Evolutionary conservation across 2,329 filamentous ascomycete species (phyloP).

Genomic region (Arthroderma sp.): DNA sequence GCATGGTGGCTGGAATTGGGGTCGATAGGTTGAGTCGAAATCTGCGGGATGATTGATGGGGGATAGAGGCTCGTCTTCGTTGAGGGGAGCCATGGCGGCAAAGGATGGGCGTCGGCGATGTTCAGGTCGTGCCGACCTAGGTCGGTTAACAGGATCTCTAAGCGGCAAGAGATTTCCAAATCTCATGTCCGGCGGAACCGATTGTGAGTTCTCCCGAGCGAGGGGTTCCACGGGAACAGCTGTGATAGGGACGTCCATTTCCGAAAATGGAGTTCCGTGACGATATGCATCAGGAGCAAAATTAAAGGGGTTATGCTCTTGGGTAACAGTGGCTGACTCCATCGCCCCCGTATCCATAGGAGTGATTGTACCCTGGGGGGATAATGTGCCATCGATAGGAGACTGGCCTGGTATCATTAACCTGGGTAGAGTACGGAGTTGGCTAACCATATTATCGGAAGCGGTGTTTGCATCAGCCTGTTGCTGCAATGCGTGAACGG

Average conservation of each 20-base stretch:
- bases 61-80: conserved; percentile 14
- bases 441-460: conserved; percentile 29
- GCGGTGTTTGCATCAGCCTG: conserved; percentile 25
- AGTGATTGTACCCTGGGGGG: conserved; percentile 20
- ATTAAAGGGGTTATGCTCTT: conserved; percentile 32
- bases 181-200: conserved; percentile 86
- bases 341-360: conserved; percentile 13
- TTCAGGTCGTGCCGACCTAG: conserved; percentile 29
- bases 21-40: conserved; percentile 12
- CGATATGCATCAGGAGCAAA: conserved; percentile 42
- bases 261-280: conserved; percentile 62
- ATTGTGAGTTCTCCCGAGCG: conserved; percentile 69
- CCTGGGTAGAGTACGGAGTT: conserved; percentile 41
- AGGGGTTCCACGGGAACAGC: conserved; percentile 58
- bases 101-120: conserved; percentile 18
- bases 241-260: conserved; percentile 77
- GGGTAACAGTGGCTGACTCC: conserved; percentile 29
- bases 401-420: conserved; percentile 41
- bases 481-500: conserved; percentile 16
- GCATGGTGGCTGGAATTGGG: conserved; percentile 11
- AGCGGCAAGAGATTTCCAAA: conserved; percentile 41
- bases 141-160: conserved; percentile 34
- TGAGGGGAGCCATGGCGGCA: conserved; percentile 16
- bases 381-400: conserved; percentile 10
- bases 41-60: conserved; percentile 24